A percentile compares a stretch with the other conserved stretches of the same genome.
Evolutionary conservation across 2,329 filamentous ascomycete species (phyloP).

Genomic region (Bertia moriformis): DNA sequence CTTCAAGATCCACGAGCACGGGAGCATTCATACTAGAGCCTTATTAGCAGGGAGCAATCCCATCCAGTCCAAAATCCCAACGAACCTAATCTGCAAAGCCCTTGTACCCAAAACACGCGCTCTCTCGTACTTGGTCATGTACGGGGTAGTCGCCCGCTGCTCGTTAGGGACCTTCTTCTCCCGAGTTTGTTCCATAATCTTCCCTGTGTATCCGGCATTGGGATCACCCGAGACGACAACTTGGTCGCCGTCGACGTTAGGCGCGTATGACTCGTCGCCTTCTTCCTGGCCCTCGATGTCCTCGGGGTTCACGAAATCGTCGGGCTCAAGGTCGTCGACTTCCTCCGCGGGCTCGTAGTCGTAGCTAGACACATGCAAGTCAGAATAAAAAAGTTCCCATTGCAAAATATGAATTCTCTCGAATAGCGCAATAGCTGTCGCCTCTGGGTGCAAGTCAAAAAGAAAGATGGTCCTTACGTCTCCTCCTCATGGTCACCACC

Average conservation of each 20-base stretch:
- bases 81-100: constrained; percentile 86
- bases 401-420: too few species aligned
- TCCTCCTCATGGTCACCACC: neutral
- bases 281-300: constrained; percentile 27
- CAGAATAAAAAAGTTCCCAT: too few species aligned
- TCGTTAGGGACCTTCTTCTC: constrained; percentile 85
- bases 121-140: constrained; percentile 98
- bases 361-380: neutral
- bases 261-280: constrained; percentile 11
- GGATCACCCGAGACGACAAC: constrained; percentile 48
- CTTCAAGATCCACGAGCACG: constrained; percentile 88
- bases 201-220: constrained; percentile 37
- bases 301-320: constrained; percentile 25
- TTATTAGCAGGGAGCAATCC: neutral
- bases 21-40: constrained; percentile 86
- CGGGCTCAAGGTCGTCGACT: constrained; percentile 33
- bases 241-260: constrained; percentile 28
- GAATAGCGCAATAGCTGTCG: too few species aligned
- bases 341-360: constrained; percentile 39
- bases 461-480: constrained; percentile 1
- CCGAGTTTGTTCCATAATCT: constrained; percentile 36
- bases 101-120: constrained; percentile 86
- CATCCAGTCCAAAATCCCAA: constrained; percentile 2
- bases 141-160: constrained; percentile 81
- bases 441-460: too few species aligned